Evolutionary conservation across 2,329 filamentous ascomycete genomes (phyloP).

Genomic region (Exophiala sp.): DNA sequence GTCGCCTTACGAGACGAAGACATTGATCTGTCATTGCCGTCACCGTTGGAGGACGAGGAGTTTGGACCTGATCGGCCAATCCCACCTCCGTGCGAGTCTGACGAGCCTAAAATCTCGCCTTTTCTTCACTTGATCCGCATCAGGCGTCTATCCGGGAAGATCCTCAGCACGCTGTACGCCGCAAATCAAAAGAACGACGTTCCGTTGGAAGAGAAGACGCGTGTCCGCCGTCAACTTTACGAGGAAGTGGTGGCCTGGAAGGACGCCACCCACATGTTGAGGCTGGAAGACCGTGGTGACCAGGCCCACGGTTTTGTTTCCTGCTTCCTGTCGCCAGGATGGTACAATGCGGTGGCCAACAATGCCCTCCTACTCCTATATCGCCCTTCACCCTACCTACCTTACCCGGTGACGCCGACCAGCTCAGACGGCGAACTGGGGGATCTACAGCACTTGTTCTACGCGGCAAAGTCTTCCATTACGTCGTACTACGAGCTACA

Average conservation of each 20-base stretch:
- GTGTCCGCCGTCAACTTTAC: background rate
- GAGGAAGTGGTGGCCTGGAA: conserved; percentile 6
- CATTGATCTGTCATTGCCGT: conserved; percentile 3
- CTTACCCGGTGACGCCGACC: background rate
- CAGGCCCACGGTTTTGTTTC: conserved; percentile 25
- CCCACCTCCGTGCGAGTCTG: too few species aligned
- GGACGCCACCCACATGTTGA: background rate
- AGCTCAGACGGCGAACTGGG: conserved; percentile 22
- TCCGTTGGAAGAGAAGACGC: background rate
- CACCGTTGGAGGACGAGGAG: background rate
- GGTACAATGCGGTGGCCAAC: conserved; percentile 42
- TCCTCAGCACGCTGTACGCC: conserved; percentile 5
- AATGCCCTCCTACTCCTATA: conserved; percentile 43
- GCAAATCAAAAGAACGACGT: background rate
- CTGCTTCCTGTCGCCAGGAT: conserved; percentile 37
- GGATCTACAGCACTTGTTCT: conserved; percentile 37
- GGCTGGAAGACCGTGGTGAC: conserved; percentile 30
- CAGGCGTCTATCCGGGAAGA: conserved; percentile 5
- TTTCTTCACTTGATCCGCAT: conserved; percentile 2
- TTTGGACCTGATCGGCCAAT: background rate
- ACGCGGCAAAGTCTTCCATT: conserved; percentile 39
- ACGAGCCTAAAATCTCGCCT: background rate
- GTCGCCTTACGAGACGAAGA: conserved; percentile 10
- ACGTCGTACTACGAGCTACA: conserved; percentile 43
- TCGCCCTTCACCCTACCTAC: conserved; percentile 36